Base-by-base conservation (phyloP, 371 early-diverging fungal species). In the Apophysomyces variabilis region DNA sequence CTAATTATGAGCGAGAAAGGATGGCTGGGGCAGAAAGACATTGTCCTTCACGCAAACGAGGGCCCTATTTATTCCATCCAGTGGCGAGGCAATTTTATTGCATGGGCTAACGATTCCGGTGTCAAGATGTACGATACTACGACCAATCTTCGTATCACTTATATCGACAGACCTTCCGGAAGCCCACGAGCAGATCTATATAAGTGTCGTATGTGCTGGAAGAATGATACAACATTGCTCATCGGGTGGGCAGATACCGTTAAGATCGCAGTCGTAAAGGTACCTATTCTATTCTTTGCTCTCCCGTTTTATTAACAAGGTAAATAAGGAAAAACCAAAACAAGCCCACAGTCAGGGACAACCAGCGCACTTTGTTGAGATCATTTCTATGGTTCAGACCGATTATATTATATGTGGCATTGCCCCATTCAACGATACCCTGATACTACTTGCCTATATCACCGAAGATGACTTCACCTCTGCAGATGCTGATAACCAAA, bases 231-330 rank as follows among this genome's bases (percentile, higher is more conserved):
- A 3, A 89, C 88, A 0, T 74, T 99, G 57, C 69, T 95, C 43
- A 89, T 97, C 60, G 97, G 95, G 0, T 99, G 99, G 99, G 97
- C 95, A 1, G 92, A 97, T 66, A 87, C 86, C 38, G 92, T 98
- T 43, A 95, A 93, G 71, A 82, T 96, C 9, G 93, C 92, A 6
- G 82, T 81, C 0, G 85, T 97, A 50, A 89, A 87, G 70, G 89
- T 85, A 65, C 69, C 70, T 1, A 13, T 47, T 50, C 41, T 12
- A 38, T 14, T 21, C 5, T 57, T 41, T 38, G 11, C 6, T 63
- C 38, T 38, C 7, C 4, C 21, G 3, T 43, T 9, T 9, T 26
- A 16, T 9, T 21, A 43, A 57, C 26, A 38, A 11, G 16, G 14
- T 35, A 7, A 57, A 36, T 38, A 61, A 82, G 82, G 85, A 86